These are phyloP conservation scores for Escallonia rubra DNA, from an alignment of 129 eudicot genomes.

Conservation along the genomic window DNA sequence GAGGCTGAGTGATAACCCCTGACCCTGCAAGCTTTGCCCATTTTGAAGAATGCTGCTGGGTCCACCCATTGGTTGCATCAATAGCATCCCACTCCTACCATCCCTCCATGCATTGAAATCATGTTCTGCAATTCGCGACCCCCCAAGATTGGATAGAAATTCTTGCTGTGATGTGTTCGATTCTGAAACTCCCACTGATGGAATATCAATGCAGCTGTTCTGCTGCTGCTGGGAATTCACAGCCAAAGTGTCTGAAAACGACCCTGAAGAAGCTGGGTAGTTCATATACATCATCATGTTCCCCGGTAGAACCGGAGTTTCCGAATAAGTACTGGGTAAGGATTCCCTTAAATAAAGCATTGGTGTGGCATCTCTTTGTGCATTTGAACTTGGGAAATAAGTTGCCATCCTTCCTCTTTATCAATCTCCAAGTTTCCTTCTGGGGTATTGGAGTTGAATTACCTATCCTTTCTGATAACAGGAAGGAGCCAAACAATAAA, in stretches of 20 bases:
- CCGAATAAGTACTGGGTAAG: conserved; percentile 43
- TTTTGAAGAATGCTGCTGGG: conserved; percentile 6
- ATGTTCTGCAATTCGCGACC: conserved; percentile 18
- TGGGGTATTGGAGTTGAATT: neutral
- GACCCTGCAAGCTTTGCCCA: conserved; percentile 38
- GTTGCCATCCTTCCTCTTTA: conserved; percentile 38
- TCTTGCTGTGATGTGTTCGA: conserved; percentile 50
- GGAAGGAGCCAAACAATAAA: neutral
- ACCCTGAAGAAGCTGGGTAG: conserved; percentile 42
- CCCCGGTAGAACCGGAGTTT: conserved; percentile 36
- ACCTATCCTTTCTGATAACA: neutral
- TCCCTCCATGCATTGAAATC: conserved; percentile 41
- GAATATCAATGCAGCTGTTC: conserved; percentile 23
- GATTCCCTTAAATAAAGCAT: conserved; percentile 47
- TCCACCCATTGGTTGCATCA: conserved; percentile 26
- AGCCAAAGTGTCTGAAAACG: conserved; percentile 39
- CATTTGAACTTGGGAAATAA: conserved; percentile 47
- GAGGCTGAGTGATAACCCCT: conserved; percentile 70
- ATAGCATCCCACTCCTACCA: conserved; percentile 44
- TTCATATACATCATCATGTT: conserved; percentile 63
- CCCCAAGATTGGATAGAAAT: conserved; percentile 44
- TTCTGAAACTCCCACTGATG: conserved; percentile 36
- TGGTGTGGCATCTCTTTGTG: conserved; percentile 44
- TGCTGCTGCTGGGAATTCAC: conserved; percentile 38
- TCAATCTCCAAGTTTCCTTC: neutral